Percentiles rank a stretch among this genome's conserved stretches.
Conservation (phyloP, 306 rosid species). For the Prunus mira region DNA sequence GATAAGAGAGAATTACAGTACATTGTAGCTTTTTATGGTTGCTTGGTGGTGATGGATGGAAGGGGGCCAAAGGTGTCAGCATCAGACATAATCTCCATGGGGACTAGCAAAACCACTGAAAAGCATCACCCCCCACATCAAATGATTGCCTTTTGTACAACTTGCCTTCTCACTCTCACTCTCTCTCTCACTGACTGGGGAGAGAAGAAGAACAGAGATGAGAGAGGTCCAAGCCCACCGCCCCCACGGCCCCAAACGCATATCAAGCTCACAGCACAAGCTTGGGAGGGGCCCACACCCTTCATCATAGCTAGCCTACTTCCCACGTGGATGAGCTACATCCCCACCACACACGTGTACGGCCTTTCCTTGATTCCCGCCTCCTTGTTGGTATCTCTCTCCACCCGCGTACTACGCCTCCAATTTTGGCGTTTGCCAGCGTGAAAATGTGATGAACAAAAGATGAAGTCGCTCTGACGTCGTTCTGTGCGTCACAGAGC, state of each 20-base stretch:
- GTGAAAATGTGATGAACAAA: background rate
- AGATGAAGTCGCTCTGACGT: constrained; percentile 33
- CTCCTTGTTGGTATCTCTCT: background rate
- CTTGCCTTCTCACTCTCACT: background rate
- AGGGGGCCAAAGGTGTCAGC: background rate
- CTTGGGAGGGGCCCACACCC: background rate
- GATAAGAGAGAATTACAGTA: too few species aligned
- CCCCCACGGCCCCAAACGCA: background rate
- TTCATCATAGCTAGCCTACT: background rate
- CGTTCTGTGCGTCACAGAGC: constrained; percentile 6
- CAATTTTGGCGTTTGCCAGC: background rate
- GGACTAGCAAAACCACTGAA: background rate
- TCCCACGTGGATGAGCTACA: constrained; percentile 11
- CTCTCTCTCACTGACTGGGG: background rate
- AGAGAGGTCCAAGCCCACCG: background rate
- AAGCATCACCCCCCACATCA: background rate
- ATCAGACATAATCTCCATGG: constrained; percentile 7
- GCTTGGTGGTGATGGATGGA: too few species aligned
- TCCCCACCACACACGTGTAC: constrained; percentile 18
- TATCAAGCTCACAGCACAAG: background rate
- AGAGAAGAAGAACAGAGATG: background rate
- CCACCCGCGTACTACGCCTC: constrained; percentile 1
- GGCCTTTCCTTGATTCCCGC: constrained; percentile 15
- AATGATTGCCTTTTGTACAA: constrained; percentile 15
- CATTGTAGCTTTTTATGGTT: too few species aligned